A percentile compares a stretch with the other conserved stretches of the same genome.
phyloP scores from a whole-genome alignment of 192 early-diverging fungal genomes.

The Paraglomus occultum region DNA sequence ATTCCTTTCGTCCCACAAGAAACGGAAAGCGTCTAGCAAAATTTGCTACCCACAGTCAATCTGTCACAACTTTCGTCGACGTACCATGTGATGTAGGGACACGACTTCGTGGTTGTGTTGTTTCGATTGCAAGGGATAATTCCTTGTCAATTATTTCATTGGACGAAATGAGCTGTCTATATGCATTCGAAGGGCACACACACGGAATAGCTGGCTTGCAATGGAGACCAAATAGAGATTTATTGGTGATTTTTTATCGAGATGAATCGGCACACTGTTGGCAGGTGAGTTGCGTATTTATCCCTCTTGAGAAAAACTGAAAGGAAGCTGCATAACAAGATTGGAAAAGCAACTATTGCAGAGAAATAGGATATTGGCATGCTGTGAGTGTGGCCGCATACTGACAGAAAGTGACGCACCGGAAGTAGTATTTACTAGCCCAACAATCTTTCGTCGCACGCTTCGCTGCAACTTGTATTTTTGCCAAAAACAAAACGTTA shows the following conservation, averaged over 20 bases:
- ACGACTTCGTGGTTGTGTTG: constrained; percentile 45
- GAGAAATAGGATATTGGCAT: no score
- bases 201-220: constrained; percentile 55
- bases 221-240: constrained; percentile 67
- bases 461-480: no score
- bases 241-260: constrained; percentile 58
- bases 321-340: no score
- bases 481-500: no score
- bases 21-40: constrained; percentile 54
- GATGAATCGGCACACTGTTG: constrained; percentile 71
- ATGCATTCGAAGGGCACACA: constrained; percentile 62
- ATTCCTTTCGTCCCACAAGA: constrained; percentile 27
- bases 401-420: no score
- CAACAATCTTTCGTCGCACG: no score
- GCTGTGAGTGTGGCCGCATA: no score
- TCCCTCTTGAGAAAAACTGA: no score
- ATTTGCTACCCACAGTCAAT: constrained; percentile 55
- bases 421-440: no score
- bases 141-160: constrained; percentile 70
- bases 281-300: constrained; percentile 55
- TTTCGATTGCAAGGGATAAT: constrained; percentile 69
- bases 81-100: constrained; percentile 49
- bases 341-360: no score
- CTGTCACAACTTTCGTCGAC: constrained; percentile 50
- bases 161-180: constrained; percentile 67